Percentiles rank a stretch among this genome's conserved stretches.
phyloP scores from a whole-genome alignment of 306 rosid species.

The Cicer yamashitae region DNA sequence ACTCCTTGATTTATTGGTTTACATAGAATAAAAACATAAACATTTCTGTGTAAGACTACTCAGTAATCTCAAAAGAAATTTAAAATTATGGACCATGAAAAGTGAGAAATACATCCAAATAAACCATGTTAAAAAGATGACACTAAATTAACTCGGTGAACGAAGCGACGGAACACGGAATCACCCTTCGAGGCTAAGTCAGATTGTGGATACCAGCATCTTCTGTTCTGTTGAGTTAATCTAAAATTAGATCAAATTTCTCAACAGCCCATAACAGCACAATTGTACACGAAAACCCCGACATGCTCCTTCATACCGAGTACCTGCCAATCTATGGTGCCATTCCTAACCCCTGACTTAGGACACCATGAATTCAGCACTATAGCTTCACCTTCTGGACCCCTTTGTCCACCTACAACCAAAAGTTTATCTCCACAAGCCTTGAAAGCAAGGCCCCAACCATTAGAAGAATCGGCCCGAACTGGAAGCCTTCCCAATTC shows the following conservation, averaged over 20 bases:
- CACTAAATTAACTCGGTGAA: conserved; percentile 63
- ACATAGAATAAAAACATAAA: conserved; percentile 48
- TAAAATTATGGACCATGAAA: conserved; percentile 55
- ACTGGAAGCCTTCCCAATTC: conserved; percentile 92
- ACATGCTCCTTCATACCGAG: conserved; percentile 78
- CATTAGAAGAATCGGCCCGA: conserved; percentile 81
- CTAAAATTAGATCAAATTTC: conserved; percentile 52
- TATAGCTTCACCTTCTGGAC: conserved; percentile 86
- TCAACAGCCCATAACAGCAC: conserved; percentile 96
- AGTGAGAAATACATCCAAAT: conserved; percentile 58
- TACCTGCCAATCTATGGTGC: conserved; percentile 84
- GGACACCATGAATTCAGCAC: conserved; percentile 89
- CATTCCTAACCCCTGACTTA: conserved; percentile 67
- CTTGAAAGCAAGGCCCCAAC: conserved; percentile 99
- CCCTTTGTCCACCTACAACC: conserved; percentile 94
- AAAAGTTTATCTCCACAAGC: conserved; percentile 86
- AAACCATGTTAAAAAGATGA: conserved; percentile 60
- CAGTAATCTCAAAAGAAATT: conserved; percentile 54
- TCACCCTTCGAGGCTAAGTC: conserved; percentile 59
- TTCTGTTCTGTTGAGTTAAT: conserved; percentile 61
- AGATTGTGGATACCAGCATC: conserved; percentile 60
- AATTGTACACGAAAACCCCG: conserved; percentile 93
- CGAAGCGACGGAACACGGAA: conserved; percentile 57
- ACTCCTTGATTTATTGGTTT: conserved; percentile 65
- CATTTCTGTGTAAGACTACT: conserved; percentile 56